phyloP scores from a whole-genome alignment of 495 filamentous ascomycete species.

The Penicillium pulvis region DNA sequence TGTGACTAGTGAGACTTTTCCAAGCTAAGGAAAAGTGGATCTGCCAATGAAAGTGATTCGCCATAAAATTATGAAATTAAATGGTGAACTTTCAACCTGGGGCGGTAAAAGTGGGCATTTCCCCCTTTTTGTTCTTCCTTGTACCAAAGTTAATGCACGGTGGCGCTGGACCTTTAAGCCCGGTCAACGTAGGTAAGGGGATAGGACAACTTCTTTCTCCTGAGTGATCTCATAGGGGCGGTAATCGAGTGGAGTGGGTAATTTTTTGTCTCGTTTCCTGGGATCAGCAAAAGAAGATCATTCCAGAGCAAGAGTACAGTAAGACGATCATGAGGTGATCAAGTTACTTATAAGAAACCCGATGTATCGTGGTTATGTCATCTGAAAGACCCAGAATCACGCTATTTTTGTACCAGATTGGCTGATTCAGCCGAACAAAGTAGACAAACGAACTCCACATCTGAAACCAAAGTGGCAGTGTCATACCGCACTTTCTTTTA shows the following conservation, averaged over 20 bases:
- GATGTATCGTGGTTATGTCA: no score
- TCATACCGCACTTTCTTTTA: not conserved
- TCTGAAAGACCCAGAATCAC: not conserved
- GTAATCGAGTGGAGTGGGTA: not conserved
- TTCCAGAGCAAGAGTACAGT: not conserved
- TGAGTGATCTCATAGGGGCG: not conserved
- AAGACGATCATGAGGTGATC: not conserved
- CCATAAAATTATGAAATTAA: not conserved
- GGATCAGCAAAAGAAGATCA: not conserved
- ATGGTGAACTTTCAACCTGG: not conserved
- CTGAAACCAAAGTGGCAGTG: constrained; percentile 5
- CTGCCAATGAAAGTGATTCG: not conserved
- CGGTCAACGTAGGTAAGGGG: not conserved
- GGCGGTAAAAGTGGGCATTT: not conserved
- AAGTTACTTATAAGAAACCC: not conserved
- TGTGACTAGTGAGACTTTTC: not conserved
- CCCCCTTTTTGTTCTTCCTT: not conserved
- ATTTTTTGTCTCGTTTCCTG: no score
- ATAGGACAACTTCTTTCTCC: not conserved
- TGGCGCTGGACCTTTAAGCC: no score
- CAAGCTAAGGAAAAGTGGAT: not conserved
- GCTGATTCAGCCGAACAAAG: constrained; percentile 6
- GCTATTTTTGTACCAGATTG: not conserved
- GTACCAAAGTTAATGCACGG: not conserved
- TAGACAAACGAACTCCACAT: not conserved